Evolutionary conservation across 1,139 yeast species (phyloP).

Genomic region (Kazachstania sp.): DNA sequence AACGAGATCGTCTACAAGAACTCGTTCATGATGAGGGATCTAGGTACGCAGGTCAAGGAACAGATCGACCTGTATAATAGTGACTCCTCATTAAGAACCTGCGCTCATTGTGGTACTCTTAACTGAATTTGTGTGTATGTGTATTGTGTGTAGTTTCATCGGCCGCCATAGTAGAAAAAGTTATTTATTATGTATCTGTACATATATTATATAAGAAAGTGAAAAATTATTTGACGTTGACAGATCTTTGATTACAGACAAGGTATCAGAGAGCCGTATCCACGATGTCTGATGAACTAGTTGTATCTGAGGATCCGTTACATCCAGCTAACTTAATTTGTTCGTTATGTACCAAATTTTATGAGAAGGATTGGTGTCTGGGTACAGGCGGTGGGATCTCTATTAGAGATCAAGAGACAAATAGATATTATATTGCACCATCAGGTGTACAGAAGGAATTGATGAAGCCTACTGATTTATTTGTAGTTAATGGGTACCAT

Average conservation of each 20-base stretch:
- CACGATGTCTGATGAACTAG: constrained; percentile 26
- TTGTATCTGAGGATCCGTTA: constrained; percentile 41
- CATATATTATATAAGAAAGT: too few relatives aligned
- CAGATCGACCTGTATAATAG: constrained; percentile 68
- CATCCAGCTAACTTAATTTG: constrained; percentile 87
- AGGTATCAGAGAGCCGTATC: too few relatives aligned
- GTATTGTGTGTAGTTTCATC: too few relatives aligned
- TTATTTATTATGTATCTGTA: too few relatives aligned
- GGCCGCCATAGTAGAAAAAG: too few relatives aligned
- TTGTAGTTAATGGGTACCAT: constrained; percentile 49
- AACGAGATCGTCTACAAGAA: constrained; percentile 55
- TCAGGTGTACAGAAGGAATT: constrained; percentile 94
- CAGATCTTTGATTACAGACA: background rate
- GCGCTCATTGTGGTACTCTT: constrained; percentile 64
- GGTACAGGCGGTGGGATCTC: constrained; percentile 97
- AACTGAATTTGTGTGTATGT: too few relatives aligned
- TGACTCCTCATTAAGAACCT: constrained; percentile 57
- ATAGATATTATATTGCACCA: constrained; percentile 71
- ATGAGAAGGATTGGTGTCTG: constrained; percentile 81
- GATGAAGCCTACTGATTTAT: constrained; percentile 73
- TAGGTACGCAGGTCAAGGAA: constrained; percentile 84
- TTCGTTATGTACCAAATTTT: constrained; percentile 68
- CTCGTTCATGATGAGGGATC: constrained; percentile 66
- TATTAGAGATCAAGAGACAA: constrained; percentile 48
- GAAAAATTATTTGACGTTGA: background rate